Evolutionary conservation across 257 asterid genomes (phyloP).

Genomic region (Nicotiana obtusifolia): DNA sequence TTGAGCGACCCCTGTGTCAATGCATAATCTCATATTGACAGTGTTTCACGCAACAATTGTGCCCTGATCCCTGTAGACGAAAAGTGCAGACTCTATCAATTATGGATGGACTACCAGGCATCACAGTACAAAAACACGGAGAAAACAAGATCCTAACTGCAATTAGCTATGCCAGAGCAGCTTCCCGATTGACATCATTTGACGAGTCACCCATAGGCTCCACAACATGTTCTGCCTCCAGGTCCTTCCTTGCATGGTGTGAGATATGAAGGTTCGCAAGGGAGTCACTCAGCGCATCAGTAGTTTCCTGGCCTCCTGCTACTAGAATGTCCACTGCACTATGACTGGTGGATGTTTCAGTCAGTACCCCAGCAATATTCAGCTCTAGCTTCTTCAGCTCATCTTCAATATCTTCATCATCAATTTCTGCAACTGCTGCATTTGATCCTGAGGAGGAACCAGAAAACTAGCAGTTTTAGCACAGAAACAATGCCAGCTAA

Average conservation of each 20-base stretch:
- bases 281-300: constrained; percentile 44
- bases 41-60: not conserved
- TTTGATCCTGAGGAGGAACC: constrained; percentile 32
- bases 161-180: constrained; percentile 23
- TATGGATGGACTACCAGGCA: not conserved
- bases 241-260: constrained; percentile 17
- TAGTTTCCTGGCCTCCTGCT: constrained; percentile 24
- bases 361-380: constrained; percentile 30
- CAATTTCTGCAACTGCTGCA: constrained; percentile 28
- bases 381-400: constrained; percentile 56
- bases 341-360: constrained; percentile 11
- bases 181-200: constrained; percentile 30
- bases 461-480: constrained; percentile 2
- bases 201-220: constrained; percentile 11
- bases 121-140: not conserved
- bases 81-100: not conserved
- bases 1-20: not conserved
- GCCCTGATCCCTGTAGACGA: not conserved
- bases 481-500: constrained; percentile 10
- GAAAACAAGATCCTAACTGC: not conserved
- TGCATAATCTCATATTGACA: not conserved
- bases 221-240: constrained; percentile 13
- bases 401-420: constrained; percentile 67
- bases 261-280: constrained; percentile 44
- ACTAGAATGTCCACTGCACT: constrained; percentile 9